Conservation (phyloP, 1,284 basidiomycete species). For the Pyrrhoderma lamaoense region DNA sequence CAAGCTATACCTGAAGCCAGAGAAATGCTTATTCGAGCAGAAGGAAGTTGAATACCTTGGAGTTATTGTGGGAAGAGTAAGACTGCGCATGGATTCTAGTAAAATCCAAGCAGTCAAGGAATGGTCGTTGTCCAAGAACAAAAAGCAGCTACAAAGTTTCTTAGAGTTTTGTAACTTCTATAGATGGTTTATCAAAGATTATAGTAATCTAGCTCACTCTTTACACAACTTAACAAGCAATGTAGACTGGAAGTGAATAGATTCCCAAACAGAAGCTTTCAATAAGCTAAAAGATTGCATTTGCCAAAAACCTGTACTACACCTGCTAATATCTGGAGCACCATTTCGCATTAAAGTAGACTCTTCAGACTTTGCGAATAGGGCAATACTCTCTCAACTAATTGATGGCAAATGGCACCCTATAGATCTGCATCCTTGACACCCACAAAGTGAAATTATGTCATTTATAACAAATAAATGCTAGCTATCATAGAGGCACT, state of each 20-base stretch:
- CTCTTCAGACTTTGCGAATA: slow-evolving; percentile 1
- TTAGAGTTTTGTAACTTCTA: slow-evolving; percentile 24
- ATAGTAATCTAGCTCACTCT: slow-evolving; percentile 2
- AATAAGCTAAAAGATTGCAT: too few relatives aligned
- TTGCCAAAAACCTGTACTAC: too few relatives aligned
- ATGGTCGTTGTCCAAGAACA: slow-evolving; percentile 22
- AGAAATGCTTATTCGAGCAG: slow-evolving; percentile 27
- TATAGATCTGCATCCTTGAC: slow-evolving; percentile 24
- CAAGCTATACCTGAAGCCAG: slow-evolving; percentile 22
- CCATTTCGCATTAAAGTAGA: background rate
- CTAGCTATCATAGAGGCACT: slow-evolving; percentile 26
- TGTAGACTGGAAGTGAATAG: background rate
- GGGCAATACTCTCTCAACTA: background rate
- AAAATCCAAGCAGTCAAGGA: slow-evolving; percentile 20
- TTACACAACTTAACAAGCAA: slow-evolving; percentile 1
- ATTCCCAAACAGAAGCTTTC: background rate
- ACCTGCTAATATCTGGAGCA: too few relatives aligned
- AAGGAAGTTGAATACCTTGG: slow-evolving; percentile 15
- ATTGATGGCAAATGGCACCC: slow-evolving; percentile 24
- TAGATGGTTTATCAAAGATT: slow-evolving; percentile 19
- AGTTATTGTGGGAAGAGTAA: slow-evolving; percentile 10
- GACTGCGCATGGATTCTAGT: slow-evolving; percentile 18
- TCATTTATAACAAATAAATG: slow-evolving; percentile 33
- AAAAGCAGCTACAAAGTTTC: slow-evolving; percentile 21
- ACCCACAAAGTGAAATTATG: slow-evolving; percentile 30